Evolutionary conservation across 768 basidiomycete species (phyloP).

Genomic region (Neoboletus subvelutipes): DNA sequence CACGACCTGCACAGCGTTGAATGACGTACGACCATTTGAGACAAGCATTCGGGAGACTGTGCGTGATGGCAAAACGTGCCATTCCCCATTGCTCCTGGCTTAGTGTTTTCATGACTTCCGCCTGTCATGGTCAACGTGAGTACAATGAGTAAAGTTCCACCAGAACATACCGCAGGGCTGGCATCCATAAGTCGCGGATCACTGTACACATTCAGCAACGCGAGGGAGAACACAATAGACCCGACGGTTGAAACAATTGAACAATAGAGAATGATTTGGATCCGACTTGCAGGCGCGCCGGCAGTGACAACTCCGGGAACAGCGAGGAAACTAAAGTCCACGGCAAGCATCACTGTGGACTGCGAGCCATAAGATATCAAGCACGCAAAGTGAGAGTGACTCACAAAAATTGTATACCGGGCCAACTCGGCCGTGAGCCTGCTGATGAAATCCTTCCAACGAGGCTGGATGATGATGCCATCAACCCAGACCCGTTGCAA

Average conservation of each 20-base stretch:
- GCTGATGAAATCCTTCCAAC: constrained; percentile 13
- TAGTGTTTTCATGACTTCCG: constrained; percentile 1
- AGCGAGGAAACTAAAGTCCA: constrained; percentile 16
- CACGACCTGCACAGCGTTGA: neutral
- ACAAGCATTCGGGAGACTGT: constrained; percentile 14
- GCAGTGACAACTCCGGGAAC: constrained; percentile 3
- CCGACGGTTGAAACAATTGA: constrained; percentile 10
- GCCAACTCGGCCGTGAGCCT: constrained; percentile 8
- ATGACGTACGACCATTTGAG: constrained; percentile 18
- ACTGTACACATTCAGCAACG: constrained; percentile 11
- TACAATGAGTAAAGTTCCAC: neutral
- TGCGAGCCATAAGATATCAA: neutral
- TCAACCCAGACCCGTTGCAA: constrained; percentile 17
- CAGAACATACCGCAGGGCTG: constrained; percentile 6
- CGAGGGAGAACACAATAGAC: constrained; percentile 14
- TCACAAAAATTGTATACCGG: constrained; percentile 15
- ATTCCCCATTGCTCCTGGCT: constrained; percentile 3
- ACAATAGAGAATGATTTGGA: constrained; percentile 14
- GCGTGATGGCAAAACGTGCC: constrained; percentile 12
- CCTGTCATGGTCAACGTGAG: neutral
- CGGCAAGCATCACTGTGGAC: constrained; percentile 21
- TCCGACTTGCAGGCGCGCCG: neutral
- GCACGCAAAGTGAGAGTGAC: neutral
- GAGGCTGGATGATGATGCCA: constrained; percentile 4
- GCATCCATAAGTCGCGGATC: constrained; percentile 4